Percentiles rank a stretch among this genome's conserved stretches.
These are phyloP conservation scores for Debaryomycetaceae sp. DNA, from an alignment of 1,139 yeast species.

Conservation along the genomic window DNA sequence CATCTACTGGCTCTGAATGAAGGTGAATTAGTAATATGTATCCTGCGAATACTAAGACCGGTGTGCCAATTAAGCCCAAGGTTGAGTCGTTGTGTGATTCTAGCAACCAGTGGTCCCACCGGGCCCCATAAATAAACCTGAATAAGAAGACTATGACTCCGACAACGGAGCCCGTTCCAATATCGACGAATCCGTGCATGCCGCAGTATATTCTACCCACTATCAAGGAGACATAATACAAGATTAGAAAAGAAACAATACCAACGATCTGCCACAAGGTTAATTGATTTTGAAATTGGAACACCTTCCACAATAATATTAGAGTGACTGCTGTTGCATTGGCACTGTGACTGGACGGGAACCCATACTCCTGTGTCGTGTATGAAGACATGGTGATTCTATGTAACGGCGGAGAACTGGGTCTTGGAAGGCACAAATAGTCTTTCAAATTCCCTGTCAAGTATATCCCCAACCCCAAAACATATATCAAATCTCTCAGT, in stretches of 20 bases:
- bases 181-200: constrained; percentile 92
- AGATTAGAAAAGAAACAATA: constrained; percentile 13
- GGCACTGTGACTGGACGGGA: constrained; percentile 90
- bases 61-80: constrained; percentile 27
- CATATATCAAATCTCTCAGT: constrained; percentile 69
- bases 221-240: constrained; percentile 66
- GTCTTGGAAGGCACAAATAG: constrained; percentile 85
- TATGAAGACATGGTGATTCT: constrained; percentile 86
- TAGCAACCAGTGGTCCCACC: constrained; percentile 39
- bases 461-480: constrained; percentile 82
- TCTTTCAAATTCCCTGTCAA: constrained; percentile 78
- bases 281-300: constrained; percentile 11
- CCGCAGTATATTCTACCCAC: constrained; percentile 91
- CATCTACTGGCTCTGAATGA: constrained; percentile 86
- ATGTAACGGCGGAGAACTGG: constrained; percentile 86
- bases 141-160: constrained; percentile 51
- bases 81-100: constrained; percentile 17
- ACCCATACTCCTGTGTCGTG: constrained; percentile 91
- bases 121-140: constrained; percentile 32
- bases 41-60: constrained; percentile 35
- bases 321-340: constrained; percentile 82
- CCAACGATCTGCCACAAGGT: constrained; percentile 3
- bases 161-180: constrained; percentile 59
- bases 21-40: constrained; percentile 54
- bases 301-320: constrained; percentile 32